phyloP scores from a whole-genome alignment of 2,329 filamentous ascomycete species.

The Calonectria pteridis region DNA sequence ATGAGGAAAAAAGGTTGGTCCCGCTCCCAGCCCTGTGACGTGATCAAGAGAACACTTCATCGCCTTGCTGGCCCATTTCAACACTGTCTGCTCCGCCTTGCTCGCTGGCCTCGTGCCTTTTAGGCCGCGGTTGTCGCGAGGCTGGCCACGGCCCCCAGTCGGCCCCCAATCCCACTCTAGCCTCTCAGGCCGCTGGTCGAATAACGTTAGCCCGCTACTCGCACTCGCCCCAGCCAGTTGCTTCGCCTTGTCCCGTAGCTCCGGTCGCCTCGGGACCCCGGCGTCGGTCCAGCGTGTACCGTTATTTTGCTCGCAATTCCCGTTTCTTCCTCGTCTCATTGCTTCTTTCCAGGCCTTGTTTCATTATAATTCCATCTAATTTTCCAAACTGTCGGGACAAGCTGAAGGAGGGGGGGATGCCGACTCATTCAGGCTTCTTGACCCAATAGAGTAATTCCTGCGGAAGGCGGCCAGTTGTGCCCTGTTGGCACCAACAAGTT shows the following conservation, averaged over 20 bases:
- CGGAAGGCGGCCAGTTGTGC: constrained; percentile 28
- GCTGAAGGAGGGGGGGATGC: not conserved
- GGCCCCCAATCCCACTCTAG: not conserved
- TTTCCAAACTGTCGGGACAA: constrained; percentile 37
- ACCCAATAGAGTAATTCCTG: constrained; percentile 35
- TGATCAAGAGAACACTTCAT: not conserved
- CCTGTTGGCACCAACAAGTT: constrained; percentile 22
- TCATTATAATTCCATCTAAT: constrained; percentile 39
- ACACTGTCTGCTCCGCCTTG: constrained; percentile 2
- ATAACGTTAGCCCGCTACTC: constrained; percentile 1
- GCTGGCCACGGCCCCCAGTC: constrained; percentile 4
- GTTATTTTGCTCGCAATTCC: constrained; percentile 5
- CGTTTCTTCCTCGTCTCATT: constrained; percentile 29
- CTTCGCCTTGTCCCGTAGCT: constrained; percentile 16
- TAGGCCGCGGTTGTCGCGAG: constrained; percentile 13
- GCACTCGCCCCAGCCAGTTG: constrained; percentile 6
- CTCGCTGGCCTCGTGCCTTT: constrained; percentile 11
- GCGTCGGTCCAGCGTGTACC: constrained; percentile 8
- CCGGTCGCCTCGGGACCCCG: constrained; percentile 15
- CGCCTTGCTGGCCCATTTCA: constrained; percentile 15
- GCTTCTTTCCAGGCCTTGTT: constrained; percentile 28
- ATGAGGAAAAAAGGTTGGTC: not conserved
- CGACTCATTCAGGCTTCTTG: not conserved
- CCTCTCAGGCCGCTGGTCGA: not conserved
- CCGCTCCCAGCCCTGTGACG: constrained; percentile 16